Evolutionary conservation across 164 flowering plant species (phyloP).

Genomic region (Magnolia officinalis): DNA sequence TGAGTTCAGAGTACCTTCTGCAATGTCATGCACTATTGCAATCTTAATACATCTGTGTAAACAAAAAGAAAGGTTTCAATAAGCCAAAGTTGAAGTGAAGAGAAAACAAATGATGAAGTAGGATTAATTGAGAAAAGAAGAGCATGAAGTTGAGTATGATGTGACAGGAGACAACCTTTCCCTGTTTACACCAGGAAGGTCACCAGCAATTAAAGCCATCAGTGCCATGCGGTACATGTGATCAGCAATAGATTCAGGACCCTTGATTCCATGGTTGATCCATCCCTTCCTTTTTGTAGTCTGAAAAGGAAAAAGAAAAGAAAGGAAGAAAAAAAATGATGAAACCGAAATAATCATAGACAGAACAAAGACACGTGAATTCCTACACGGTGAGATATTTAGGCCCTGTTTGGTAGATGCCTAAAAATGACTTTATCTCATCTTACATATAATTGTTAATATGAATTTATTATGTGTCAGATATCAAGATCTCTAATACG

Average conservation of each 20-base stretch:
- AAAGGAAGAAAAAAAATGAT: not conserved
- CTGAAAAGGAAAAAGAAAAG: slow-evolving; percentile 30
- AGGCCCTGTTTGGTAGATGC: not conserved
- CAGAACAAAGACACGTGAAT: not conserved
- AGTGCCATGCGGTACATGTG: slow-evolving; percentile 97
- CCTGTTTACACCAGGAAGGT: slow-evolving; percentile 73
- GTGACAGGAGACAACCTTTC: slow-evolving; percentile 57
- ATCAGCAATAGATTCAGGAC: slow-evolving; percentile 95
- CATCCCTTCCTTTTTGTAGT: slow-evolving; percentile 93
- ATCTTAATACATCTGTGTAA: slow-evolving; percentile 89
- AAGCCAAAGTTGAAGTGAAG: not conserved
- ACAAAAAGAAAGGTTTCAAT: not conserved
- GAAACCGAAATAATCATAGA: not conserved
- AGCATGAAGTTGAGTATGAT: not conserved
- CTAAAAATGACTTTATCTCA: not conserved
- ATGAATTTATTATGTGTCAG: too few species aligned
- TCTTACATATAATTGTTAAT: too few species aligned
- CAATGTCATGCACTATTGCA: slow-evolving; percentile 95
- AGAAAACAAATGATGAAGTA: not conserved
- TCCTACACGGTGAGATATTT: not conserved
- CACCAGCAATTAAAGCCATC: slow-evolving; percentile 87
- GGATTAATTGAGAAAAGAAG: not conserved
- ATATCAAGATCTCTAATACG: too few species aligned
- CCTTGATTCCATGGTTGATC: slow-evolving; percentile 88
- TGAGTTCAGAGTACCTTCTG: slow-evolving; percentile 62